Evolutionary conservation across 768 basidiomycete species (phyloP), one percentile per base, ranked within the genome.

Genomic region (Leccinum disarticulatum): DNA sequence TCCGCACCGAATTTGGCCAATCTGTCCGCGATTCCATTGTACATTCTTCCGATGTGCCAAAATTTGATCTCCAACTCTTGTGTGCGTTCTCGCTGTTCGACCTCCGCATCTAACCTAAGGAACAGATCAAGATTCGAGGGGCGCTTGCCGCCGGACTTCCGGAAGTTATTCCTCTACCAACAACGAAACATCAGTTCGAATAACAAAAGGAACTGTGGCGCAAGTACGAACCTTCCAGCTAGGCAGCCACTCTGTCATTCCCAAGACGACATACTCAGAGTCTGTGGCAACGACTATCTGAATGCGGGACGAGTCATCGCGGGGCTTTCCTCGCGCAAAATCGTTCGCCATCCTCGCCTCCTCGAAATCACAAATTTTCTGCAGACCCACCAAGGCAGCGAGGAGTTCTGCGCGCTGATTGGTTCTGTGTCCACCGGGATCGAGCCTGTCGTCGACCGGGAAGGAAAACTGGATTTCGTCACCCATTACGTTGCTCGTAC

Each of bases 1-100:
- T 41, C 38, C 17, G 9, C 38, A 41, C 17, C 38, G 17, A n/a
- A 8, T 17, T 64, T 73, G 0, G 72, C 70, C 1, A 71, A 55
- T 19, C 19, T 36, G 47, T 73, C 72, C 4, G 70, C 70, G 15
- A 70, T 54, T 7, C 15, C 11, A 48, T 75, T 75, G 55, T 64
- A 62, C 30, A 60, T 56, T 48, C 70, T 61, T n/a, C 33, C 52
- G 52, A 76, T 57, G 41, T 66, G 59, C 61, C 68, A 68, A 54
- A 75, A 74, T 19, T 48, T 58, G 35, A 76, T 60, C 19, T 51
- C 57, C 36, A 57, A 63, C 14, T 19, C 35, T 31, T 43, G 58
- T 17, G 33, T 15, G 2, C 19, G 35, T 19, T 62, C 53, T 47
- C 46, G 46, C 1, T 27, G 41, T 14, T 46, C 35, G 51, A 25